Evolutionary conservation across 768 basidiomycete genomes (phyloP).

Genomic region (Mycena filopes): DNA sequence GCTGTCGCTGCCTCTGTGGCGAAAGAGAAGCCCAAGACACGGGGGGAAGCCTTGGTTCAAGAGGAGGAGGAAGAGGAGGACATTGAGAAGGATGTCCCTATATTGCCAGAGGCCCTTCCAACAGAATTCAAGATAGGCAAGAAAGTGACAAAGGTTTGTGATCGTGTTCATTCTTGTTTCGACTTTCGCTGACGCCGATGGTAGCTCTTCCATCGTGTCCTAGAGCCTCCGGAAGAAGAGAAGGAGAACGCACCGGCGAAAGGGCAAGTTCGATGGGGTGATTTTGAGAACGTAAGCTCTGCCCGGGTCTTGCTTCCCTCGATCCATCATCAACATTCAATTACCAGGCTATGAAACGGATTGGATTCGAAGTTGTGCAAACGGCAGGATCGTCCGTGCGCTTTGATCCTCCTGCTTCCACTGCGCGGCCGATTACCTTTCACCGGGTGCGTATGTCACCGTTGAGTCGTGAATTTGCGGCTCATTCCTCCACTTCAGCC

Average conservation of each 20-base stretch:
- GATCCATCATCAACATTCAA: no score
- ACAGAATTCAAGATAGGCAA: constrained; percentile 11
- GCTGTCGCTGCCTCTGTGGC: not conserved
- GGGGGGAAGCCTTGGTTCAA: not conserved
- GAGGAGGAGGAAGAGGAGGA: not conserved
- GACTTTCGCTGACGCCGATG: not conserved
- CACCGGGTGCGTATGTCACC: constrained; percentile 13
- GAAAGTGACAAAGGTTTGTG: constrained; percentile 5
- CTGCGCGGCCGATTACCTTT: constrained; percentile 21
- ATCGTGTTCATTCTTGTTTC: not conserved
- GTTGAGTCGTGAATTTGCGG: not conserved
- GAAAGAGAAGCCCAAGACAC: constrained; percentile 1
- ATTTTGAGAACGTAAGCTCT: constrained; percentile 3
- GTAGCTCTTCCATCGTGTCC: constrained; percentile 22
- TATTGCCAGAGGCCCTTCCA: constrained; percentile 3
- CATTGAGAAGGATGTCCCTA: no score
- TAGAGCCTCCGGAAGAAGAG: not conserved
- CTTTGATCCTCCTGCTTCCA: constrained; percentile 19
- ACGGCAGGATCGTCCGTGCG: constrained; percentile 23
- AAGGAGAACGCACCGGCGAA: not conserved
- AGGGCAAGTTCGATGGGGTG: constrained; percentile 19
- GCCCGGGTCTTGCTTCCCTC: not conserved
- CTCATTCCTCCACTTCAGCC: not conserved
- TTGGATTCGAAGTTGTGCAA: constrained; percentile 11
- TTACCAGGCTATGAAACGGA: constrained; percentile 22